phyloP scores from a whole-genome alignment of 345 rosid genomes.

The Citrus australasica region DNA sequence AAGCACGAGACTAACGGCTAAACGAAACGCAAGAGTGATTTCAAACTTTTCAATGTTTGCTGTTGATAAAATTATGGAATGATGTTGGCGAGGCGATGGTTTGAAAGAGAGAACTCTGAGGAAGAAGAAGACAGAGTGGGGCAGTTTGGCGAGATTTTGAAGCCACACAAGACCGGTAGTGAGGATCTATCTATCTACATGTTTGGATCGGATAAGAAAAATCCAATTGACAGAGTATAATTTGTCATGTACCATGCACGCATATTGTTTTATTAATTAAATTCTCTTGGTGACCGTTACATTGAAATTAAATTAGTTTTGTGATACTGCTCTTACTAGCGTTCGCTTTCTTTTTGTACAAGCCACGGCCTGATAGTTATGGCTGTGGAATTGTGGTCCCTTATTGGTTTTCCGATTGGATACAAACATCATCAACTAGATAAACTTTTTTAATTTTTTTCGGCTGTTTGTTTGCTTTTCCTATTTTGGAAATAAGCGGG shows the following conservation, averaged over 20 bases:
- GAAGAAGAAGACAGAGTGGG: background rate
- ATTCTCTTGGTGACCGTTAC: constrained; percentile 16
- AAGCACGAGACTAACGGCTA: background rate
- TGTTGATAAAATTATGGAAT: constrained; percentile 4
- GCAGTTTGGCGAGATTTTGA: constrained; percentile 17
- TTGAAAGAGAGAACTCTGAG: constrained; percentile 18
- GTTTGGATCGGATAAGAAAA: constrained; percentile 19
- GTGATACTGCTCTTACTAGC: background rate
- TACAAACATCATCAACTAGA: too few species aligned
- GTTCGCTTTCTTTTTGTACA: background rate
- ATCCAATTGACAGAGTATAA: constrained; percentile 12
- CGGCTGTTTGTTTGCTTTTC: background rate
- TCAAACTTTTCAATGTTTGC: background rate
- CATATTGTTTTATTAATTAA: background rate
- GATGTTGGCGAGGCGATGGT: background rate
- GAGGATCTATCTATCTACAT: background rate
- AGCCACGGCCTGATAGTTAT: constrained; percentile 1
- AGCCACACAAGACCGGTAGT: constrained; percentile 29
- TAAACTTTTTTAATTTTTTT: too few species aligned
- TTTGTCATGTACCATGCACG: constrained; percentile 16
- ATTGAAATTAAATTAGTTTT: background rate
- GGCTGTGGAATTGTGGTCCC: background rate
- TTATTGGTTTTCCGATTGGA: background rate
- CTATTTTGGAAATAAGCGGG: background rate
- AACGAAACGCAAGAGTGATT: constrained; percentile 1